Evolutionary conservation across 2,329 filamentous ascomycete genomes (phyloP).

Genomic region (Chaetoscypha palmicola): DNA sequence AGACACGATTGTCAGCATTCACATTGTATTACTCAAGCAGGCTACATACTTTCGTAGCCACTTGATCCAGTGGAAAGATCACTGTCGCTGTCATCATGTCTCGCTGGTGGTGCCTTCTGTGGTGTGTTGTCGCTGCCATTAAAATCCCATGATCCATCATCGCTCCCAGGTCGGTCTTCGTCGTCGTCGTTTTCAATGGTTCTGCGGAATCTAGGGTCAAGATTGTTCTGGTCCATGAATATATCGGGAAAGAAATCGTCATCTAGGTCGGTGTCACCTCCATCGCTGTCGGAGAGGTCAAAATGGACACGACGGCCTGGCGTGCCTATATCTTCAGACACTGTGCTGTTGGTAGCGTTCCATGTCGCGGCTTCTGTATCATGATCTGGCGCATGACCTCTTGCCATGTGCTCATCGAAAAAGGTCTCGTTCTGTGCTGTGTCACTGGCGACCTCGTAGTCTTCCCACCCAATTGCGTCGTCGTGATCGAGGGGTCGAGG

Average conservation of each 20-base stretch:
- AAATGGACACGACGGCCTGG: conserved; percentile 59
- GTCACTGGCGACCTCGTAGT: conserved; percentile 38
- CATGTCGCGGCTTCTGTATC: conserved; percentile 12
- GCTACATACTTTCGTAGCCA: conserved; percentile 51
- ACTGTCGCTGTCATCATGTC: conserved; percentile 24
- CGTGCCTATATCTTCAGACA: conserved; percentile 13
- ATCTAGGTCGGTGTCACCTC: conserved; percentile 53
- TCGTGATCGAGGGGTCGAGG: conserved; percentile 32
- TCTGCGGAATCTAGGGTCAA: conserved; percentile 65
- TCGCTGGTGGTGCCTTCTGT: conserved; percentile 36
- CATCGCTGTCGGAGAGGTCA: conserved; percentile 61
- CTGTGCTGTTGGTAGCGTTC: conserved; percentile 9
- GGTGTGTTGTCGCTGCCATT: conserved; percentile 27
- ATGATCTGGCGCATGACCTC: conserved; percentile 12
- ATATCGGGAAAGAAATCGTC: conserved; percentile 69
- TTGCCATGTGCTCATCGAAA: conserved; percentile 32
- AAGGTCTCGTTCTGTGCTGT: conserved; percentile 14
- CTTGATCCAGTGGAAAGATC: conserved; percentile 36
- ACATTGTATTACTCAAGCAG: conserved; percentile 1
- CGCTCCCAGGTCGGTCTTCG: conserved; percentile 31
- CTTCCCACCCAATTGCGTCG: conserved; percentile 48
- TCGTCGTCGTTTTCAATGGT: conserved; percentile 69
- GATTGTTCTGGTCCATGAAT: conserved; percentile 66
- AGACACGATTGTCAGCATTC: conserved; percentile 37
- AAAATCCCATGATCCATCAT: conserved; percentile 24